Base-by-base conservation (phyloP, 2,329 filamentous ascomycete species). In the Fusarium camptoceras region DNA sequence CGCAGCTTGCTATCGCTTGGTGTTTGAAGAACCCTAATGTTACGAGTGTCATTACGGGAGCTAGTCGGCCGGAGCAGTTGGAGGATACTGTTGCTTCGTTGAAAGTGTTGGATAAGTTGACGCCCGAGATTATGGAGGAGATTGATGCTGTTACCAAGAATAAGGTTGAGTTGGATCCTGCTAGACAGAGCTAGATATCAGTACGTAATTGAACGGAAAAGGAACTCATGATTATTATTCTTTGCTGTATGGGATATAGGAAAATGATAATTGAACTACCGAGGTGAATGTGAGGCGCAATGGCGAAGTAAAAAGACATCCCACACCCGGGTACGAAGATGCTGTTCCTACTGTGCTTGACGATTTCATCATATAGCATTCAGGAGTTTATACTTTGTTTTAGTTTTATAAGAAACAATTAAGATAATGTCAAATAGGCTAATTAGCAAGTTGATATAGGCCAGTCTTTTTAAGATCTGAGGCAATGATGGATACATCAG, bases 11-110 rank as follows among this genome's bases (percentile, higher is more conserved):
- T 15, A 75, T 87, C 4, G 85, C 86, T 1, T 87, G 86, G 86
- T 81, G 82, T 51, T 73, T 87, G 24, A 86, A 85, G 79, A 87
- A 88, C 73, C 80, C 81, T n/a, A 82, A 86, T 53, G 84, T 87
- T 20, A 84, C 81, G 46, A 83, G 81, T 6, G 84, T 86, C 41
- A 87, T 88, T 51, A 85, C 83, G 0, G 85, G 85, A 6, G 86
- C 86, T 4, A 86, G 83, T 56, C 80, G 80, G 37, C 81, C 83
- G 2, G 83, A 85, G 74, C 85, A 88, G 77, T 80, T 88, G 37
- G 80, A 82, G 20, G 84, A 87, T 71, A 87, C 85, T 56, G 78
- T 85, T 51, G 81, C 79, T 61, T 83, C 84, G 14, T 68, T 88
- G 8, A 77, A 82, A 72, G 70, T 86, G 43, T 63, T 83, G 10